Evolutionary conservation across 2,329 filamentous ascomycete genomes (phyloP), one percentile per base, ranked within the genome.

Genomic region (Alternaria conjuncta): DNA sequence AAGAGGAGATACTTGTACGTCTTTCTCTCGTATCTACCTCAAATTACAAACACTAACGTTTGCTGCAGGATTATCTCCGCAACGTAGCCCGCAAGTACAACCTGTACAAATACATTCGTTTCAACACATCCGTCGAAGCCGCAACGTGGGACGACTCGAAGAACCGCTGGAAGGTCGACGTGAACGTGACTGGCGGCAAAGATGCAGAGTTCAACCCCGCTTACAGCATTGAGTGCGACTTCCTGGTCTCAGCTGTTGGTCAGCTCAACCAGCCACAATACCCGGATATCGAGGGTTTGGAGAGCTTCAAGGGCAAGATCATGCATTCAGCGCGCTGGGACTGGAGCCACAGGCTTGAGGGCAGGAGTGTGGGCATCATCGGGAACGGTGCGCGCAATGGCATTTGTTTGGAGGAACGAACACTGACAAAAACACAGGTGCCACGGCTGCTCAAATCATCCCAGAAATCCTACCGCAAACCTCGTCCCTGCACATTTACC

Each of bases 301-400:
- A 83, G 0, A 75, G 78, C 6, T 87, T 86, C 60, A 74, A 82
- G 44, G 85, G 86, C 3, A 87, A 86, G 74, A 78, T 82, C 59
- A 87, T 85, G 81, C 87, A 89, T 64, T 85, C 84, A 3, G 86
- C 86, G 5, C 75, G 86, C n/a, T 89, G 87, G 86, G 86, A 89
- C 63, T 88, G 86, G 85, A 85, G 81, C 46, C 87, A 87, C 65
- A 81, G 84, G 54, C 69, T 87, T n/a, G 74, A 78, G 28, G 85
- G 81, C 9, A 88, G 88, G 78, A 83, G 82, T 55, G 83, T 89
- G 44, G 87, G 84, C 0, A 75, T 89, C n/a, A 84, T 90, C 41
- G 87, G 88, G 3, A 89, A 87, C 71, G 86, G 85, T 84, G 68
- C 30, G 74, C 61, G 28, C 28, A 32, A n/a, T 7, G 4, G 6